A percentile compares a stretch with the other conserved stretches of the same genome.
These are phyloP conservation scores for Delitschia confertaspora DNA, from an alignment of 495 filamentous ascomycete genomes.

Conservation along the genomic window DNA sequence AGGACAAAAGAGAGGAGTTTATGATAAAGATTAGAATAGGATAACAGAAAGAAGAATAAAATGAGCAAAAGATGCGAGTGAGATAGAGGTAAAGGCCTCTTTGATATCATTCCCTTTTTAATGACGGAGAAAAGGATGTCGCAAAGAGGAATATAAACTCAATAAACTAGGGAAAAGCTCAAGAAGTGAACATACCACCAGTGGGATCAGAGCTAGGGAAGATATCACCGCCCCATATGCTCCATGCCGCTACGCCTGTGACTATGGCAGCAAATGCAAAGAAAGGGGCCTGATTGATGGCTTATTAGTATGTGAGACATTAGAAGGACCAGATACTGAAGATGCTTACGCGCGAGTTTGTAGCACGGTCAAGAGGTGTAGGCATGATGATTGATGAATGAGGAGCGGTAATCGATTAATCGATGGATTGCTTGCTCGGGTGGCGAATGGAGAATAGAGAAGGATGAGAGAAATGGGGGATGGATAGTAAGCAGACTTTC, in stretches of 20 bases:
- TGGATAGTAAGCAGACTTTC: too few species aligned
- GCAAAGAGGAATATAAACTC: background rate
- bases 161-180: background rate
- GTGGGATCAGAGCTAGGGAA: constrained; percentile 69
- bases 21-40: background rate
- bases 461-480: too few species aligned
- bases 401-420: background rate
- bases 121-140: background rate
- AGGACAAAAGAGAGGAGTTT: background rate
- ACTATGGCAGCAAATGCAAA: constrained; percentile 70
- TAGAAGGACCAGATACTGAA: background rate
- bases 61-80: constrained; percentile 1
- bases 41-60: background rate
- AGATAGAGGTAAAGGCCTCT: too few species aligned
- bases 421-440: too few species aligned
- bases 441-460: too few species aligned
- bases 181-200: constrained; percentile 45
- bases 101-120: too few species aligned
- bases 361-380: constrained; percentile 31
- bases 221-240: constrained; percentile 72
- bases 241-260: constrained; percentile 71
- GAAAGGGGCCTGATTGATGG: constrained; percentile 22
- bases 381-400: constrained; percentile 25
- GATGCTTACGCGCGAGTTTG: constrained; percentile 14
- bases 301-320: constrained; percentile 6